Evolutionary conservation across 1,284 basidiomycete species (phyloP).

Genomic region (Trichosporon sp.): DNA sequence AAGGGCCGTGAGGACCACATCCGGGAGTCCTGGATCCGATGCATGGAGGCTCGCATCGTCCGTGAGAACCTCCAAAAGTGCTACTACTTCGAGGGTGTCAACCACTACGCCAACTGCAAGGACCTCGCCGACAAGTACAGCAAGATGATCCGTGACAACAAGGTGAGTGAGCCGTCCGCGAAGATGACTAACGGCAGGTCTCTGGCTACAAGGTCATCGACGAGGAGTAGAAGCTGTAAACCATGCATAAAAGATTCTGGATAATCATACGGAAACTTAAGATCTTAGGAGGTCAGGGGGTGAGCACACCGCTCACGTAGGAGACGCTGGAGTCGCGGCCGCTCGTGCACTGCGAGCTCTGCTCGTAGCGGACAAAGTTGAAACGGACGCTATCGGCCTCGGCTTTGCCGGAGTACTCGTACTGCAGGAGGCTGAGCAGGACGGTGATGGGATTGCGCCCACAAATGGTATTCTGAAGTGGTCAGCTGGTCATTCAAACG

Average conservation of each 20-base stretch:
- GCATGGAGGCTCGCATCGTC: conserved; percentile 89
- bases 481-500: conserved; percentile 5
- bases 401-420: conserved; percentile 56
- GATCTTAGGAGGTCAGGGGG: background rate
- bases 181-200: conserved; percentile 48
- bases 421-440: conserved; percentile 68
- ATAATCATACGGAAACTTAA: conserved; percentile 1
- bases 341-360: conserved; percentile 71
- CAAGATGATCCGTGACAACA: conserved; percentile 74
- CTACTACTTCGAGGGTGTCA: conserved; percentile 85
- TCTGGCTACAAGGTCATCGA: conserved; percentile 59
- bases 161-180: conserved; percentile 57
- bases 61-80: conserved; percentile 88
- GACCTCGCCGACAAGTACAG: conserved; percentile 81
- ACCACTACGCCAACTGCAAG: conserved; percentile 83
- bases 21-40: conserved; percentile 88
- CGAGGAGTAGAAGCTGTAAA: conserved; percentile 32
- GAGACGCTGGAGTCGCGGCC: conserved; percentile 83
- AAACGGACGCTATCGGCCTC: conserved; percentile 25
- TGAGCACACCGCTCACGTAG: conserved; percentile 70
- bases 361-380: conserved; percentile 84
- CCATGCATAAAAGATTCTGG: conserved; percentile 21
- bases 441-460: conserved; percentile 94
- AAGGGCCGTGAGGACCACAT: conserved; percentile 69
- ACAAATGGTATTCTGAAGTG: conserved; percentile 86